These are phyloP conservation scores for Backusella sp. DNA, from an alignment of 192 early-diverging fungal genomes.

Conservation along the genomic window DNA sequence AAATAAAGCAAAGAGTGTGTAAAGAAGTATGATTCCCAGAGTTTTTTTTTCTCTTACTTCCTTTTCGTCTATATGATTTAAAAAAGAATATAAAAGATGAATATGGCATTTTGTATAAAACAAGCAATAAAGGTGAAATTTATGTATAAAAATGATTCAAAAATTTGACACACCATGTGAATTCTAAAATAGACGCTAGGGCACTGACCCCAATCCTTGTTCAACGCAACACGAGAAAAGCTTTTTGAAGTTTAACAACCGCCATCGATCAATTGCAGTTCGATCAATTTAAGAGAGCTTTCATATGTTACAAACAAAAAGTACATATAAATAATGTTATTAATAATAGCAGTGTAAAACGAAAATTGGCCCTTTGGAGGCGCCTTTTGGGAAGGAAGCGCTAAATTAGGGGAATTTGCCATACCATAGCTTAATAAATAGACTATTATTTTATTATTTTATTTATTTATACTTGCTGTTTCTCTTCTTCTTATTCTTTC, in stretches of 20 bases:
- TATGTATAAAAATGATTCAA: neutral
- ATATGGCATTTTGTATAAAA: neutral
- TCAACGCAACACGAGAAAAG: slow-evolving; percentile 1
- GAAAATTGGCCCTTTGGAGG: neutral
- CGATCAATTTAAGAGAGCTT: slow-evolving; percentile 14
- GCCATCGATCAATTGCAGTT: slow-evolving; percentile 15
- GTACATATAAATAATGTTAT: neutral
- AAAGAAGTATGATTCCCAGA: neutral
- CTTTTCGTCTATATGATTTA: neutral
- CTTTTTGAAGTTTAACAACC: neutral
- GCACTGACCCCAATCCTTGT: slow-evolving; percentile 5
- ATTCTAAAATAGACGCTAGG: neutral
- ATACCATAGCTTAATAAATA: slow-evolving; percentile 1
- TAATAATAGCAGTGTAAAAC: neutral
- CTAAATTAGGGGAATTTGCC: slow-evolving; percentile 1
- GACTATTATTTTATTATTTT: neutral
- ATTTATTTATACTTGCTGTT: neutral
- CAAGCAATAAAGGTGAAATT: neutral
- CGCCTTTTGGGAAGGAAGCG: neutral
- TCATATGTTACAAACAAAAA: slow-evolving; percentile 7
- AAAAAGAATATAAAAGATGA: neutral
- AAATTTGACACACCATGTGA: slow-evolving; percentile 7
- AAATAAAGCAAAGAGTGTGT: neutral
- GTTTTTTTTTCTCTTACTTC: neutral
- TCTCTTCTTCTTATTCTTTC: neutral